A percentile compares a stretch with the other conserved stretches of the same genome.
phyloP scores from a whole-genome alignment of 164 flowering plant genomes.

The grape (Vitis vinifera) region ASM3070453v1 NC_081817.1:17601501-17602000 shows the following conservation, averaged over 20 bases:
- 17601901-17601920: conserved; percentile 8
- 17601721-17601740: conserved; percentile 17
- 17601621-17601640: conserved; percentile 13
- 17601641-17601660: conserved; percentile 24
- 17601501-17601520: conserved; percentile 11
- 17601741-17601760: conserved; percentile 6
- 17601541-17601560: conserved; percentile 27
- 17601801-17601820: conserved; percentile 31
- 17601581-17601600: conserved; percentile 23
- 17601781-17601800: conserved; percentile 20
- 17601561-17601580: conserved; percentile 23
- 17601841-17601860: conserved; percentile 21
- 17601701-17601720: conserved; percentile 20
- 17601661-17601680: conserved; percentile 22
- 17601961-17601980: conserved; percentile 19
- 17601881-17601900: conserved; percentile 14
- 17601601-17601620: conserved; percentile 20
- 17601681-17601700: conserved; percentile 25
- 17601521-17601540: conserved; percentile 19
- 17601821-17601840: conserved; percentile 25
- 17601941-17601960: conserved; percentile 11
- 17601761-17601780: neutral
- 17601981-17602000: conserved; percentile 3
- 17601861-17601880: conserved; percentile 18
- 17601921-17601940: conserved; percentile 15